These are phyloP conservation scores for Leccinum subspadiceum DNA, from an alignment of 1,284 basidiomycete genomes.

Conservation along the genomic window DNA sequence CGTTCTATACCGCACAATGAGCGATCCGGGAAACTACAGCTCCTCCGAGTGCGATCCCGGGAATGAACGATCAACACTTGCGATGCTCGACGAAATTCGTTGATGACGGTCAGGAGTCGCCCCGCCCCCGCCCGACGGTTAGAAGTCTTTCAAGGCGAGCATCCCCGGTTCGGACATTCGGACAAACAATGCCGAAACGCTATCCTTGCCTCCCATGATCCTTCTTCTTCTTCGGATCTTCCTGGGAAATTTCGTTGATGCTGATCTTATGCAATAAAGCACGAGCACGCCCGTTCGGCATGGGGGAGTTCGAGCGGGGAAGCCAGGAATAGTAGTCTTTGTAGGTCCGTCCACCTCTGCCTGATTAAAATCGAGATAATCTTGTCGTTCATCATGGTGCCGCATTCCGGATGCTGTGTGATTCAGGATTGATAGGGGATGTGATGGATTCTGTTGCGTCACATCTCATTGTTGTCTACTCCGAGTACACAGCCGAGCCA, in stretches of 20 bases:
- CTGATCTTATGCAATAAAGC: slow-evolving; percentile 1
- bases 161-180: background rate
- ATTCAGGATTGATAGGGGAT: slow-evolving; percentile 75
- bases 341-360: slow-evolving; percentile 67
- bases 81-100: slow-evolving; percentile 64
- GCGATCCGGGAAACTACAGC: slow-evolving; percentile 70
- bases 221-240: slow-evolving; percentile 3
- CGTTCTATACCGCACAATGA: slow-evolving; percentile 45
- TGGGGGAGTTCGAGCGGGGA: slow-evolving; percentile 68
- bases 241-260: background rate
- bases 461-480: background rate
- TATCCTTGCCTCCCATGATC: background rate
- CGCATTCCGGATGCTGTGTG: slow-evolving; percentile 60
- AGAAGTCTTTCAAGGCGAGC: slow-evolving; percentile 55
- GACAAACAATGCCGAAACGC: background rate
- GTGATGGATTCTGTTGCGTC: slow-evolving; percentile 67
- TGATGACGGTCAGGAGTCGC: slow-evolving; percentile 40
- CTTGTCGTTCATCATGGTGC: slow-evolving; percentile 54
- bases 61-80: slow-evolving; percentile 66
- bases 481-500: slow-evolving; percentile 8
- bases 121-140: slow-evolving; percentile 65
- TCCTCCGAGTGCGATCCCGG: slow-evolving; percentile 58
- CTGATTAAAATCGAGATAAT: slow-evolving; percentile 78
- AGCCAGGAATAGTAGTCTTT: slow-evolving; percentile 75
- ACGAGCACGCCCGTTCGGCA: slow-evolving; percentile 52